Base-by-base conservation (phyloP, 2,329 filamentous ascomycete species). In the Aspergillus sp. region DNA sequence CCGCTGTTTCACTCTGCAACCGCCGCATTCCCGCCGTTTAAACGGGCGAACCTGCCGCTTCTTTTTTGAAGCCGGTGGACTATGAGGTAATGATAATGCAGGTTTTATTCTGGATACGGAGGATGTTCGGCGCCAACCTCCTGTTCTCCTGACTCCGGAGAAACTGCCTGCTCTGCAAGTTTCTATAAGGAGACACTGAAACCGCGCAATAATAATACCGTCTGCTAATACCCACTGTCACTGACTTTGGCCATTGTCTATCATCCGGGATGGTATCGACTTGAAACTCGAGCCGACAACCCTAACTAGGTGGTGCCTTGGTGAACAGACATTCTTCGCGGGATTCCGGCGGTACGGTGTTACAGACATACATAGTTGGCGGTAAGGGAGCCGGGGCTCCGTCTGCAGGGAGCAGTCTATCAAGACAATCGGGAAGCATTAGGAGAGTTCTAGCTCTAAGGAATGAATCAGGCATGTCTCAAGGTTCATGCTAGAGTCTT, bases 1-100 rank as follows among this genome's bases (percentile, higher is more conserved):
- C 26, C 6, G 26, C 26, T 50, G 55, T 57, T 57, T 57, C 55
- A 57, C 20, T 44, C 26, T 55, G 55, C 52, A 52, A 57, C 44
- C 44, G 48, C 43, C 44, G 44, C 40, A 49, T 52, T 55, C 44
- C 49, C 55, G 47, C 44, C 50, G 41, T 32, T 45, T 40, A 33
- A 40, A 52, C 36, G 50, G 43, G 33, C 33, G 44, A 51, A 52
- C 53, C 52, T 35, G 49, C 49, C 47, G 40, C 47, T 57, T 42
- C 16, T 8, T 20, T 45, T 45, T 44, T 24, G 26, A 14, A 19
- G 30, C 16, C 26, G 13, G 11, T 24, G 3, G 24, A 36, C 24
- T 32, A 30, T 30, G 26, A 30, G 26, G 26, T 30, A 30, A 30
- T 30, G 26, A 30, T 30, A 30, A 24, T 24, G 22, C 22, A 24